Evolutionary conservation across 164 flowering plant genomes (phyloP), one percentile per base, ranked within the genome.

Genomic region (Protea cynaroides): DNA sequence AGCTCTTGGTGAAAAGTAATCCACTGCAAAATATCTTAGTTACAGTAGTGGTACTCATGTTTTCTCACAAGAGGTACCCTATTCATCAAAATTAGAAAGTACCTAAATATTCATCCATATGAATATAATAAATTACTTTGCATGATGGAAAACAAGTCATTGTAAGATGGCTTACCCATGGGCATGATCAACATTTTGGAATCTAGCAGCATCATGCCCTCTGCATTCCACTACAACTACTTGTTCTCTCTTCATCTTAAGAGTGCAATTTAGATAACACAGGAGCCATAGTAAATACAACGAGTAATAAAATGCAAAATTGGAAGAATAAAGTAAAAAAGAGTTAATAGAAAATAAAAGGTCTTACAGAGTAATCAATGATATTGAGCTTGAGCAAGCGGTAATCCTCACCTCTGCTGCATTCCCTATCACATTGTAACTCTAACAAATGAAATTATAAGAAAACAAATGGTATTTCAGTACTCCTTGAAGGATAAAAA

Each of bases 341-440:
- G 43, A 55, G 50, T 46, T 21, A 18, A 56, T 65, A 65, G 52
- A 23, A 18, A 56, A 22, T 52, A 25, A 46, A 40, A 40, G n/a
- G 38, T 51, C 86, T 54, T 79, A 89, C 99, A 69, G 68, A 68
- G 71, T 72, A 95, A 74, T 95, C 96, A 40, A 67, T 80, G 66
- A 95, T 81, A 24, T 88, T 80, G 66, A 95, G 97, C 80, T 88
- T 90, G 77, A 95, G 78, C 81, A 95, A 63, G 52, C 97, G 89
- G 75, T 87, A 90, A 76, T 95, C 99, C 84, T 95, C 99, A 47
- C 99, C 97, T 76, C 92, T 82, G 85, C 99, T 95, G 80, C 99
- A 95, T 75, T 95, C 99, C 71, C 89, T 82, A 66, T 95, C 97
- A 63, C 99, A 95, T 14, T 82, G 83, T 53, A 95, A 58, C 73